Conservation (phyloP, 2,329 filamentous ascomycete species). For the Colletotrichum tanaceti region DNA sequence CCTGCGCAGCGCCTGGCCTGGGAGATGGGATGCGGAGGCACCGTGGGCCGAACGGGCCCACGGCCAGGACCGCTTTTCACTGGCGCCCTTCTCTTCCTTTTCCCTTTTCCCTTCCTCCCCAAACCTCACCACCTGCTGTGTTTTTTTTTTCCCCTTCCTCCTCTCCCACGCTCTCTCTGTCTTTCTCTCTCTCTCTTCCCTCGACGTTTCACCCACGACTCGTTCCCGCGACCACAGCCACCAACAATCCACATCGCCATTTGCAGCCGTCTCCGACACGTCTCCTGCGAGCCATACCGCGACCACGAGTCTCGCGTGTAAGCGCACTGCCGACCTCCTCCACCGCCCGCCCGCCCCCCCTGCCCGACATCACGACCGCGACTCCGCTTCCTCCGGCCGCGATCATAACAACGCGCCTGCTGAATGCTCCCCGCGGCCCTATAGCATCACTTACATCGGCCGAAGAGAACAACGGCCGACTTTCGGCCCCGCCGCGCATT, state of each 20-base stretch:
- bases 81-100: slow-evolving; percentile 42
- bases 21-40: slow-evolving; percentile 41
- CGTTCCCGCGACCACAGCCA: slow-evolving; percentile 33
- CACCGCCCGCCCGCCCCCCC: slow-evolving; percentile 35
- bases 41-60: slow-evolving; percentile 41
- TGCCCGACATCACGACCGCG: slow-evolving; percentile 37
- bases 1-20: slow-evolving; percentile 38
- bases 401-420: slow-evolving; percentile 42
- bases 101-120: slow-evolving; percentile 49
- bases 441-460: slow-evolving; percentile 23
- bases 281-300: slow-evolving; percentile 39
- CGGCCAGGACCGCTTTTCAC: slow-evolving; percentile 41
- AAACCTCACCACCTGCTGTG: slow-evolving; percentile 35
- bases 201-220: slow-evolving; percentile 41
- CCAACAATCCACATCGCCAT: slow-evolving; percentile 29
- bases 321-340: slow-evolving; percentile 36
- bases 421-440: slow-evolving; percentile 7
- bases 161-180: too few species aligned
- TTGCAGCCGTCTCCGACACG: slow-evolving; percentile 33
- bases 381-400: slow-evolving; percentile 31
- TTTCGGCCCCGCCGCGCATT: slow-evolving; percentile 55
- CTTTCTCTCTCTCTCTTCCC: slow-evolving; percentile 44
- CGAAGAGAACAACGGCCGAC: slow-evolving; percentile 48
- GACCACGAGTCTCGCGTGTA: slow-evolving; percentile 41
- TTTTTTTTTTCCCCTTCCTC: too few species aligned